phyloP scores from a whole-genome alignment of 31 red algal species.

The Endocladia muricata region DNA sequence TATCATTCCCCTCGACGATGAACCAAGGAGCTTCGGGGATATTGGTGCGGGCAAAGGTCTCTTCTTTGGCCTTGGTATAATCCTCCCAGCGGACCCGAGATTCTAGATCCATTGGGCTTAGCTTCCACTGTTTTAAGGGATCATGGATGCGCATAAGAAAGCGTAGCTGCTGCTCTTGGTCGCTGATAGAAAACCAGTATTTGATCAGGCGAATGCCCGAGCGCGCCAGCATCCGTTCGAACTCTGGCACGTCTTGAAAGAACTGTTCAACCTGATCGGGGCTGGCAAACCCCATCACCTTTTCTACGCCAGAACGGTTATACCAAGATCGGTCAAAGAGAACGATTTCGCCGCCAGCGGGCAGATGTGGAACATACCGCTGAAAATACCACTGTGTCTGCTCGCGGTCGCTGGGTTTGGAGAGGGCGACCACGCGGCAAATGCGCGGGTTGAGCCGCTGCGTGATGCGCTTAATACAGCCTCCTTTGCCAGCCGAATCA shows the following conservation, averaged over 20 bases:
- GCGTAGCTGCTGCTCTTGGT: not conserved
- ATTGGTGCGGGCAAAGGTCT: too few species aligned
- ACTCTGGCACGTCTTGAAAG: not conserved
- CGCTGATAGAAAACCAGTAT: slow-evolving; percentile 9
- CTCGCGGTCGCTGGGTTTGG: not conserved
- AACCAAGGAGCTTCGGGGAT: too few species aligned
- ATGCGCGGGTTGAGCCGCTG: not conserved
- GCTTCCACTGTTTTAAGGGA: slow-evolving; percentile 1
- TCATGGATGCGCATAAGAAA: not conserved
- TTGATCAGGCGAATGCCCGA: slow-evolving; percentile 13
- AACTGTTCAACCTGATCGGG: not conserved
- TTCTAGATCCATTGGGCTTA: slow-evolving; percentile 16
- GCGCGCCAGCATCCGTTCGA: slow-evolving; percentile 9
- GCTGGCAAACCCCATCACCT: slow-evolving; percentile 10
- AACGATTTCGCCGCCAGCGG: slow-evolving; percentile 11
- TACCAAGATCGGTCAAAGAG: slow-evolving; percentile 24
- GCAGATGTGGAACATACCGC: slow-evolving; percentile 18
- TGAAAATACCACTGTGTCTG: not conserved
- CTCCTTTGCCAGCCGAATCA: slow-evolving; percentile 9
- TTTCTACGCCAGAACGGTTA: slow-evolving; percentile 8
- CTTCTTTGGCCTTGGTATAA: too few species aligned
- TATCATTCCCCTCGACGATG: too few species aligned
- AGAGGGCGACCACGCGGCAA: not conserved
- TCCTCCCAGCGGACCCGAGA: slow-evolving; percentile 6
- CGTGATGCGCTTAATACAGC: not conserved